phyloP scores from a whole-genome alignment of 164 flowering plant genomes.

The Dillenia turbinata region DNA sequence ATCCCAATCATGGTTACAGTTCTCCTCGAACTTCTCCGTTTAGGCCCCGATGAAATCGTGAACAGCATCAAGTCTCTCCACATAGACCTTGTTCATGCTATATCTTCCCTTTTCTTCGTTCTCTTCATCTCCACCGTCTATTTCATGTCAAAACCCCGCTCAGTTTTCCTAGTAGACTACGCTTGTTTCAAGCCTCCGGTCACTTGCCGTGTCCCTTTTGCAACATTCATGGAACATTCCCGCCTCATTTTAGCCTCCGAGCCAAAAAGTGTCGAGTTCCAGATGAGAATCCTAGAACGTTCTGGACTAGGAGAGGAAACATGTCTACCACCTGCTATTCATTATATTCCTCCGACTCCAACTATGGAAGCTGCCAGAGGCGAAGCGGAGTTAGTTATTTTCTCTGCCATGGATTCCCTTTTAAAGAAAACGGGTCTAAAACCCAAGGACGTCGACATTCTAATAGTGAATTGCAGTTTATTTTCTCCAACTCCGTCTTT shows the following conservation, averaged over 20 bases:
- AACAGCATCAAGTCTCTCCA: constrained; percentile 30
- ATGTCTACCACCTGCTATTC: constrained; percentile 46
- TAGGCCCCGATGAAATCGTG: constrained; percentile 44
- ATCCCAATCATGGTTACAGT: constrained; percentile 37
- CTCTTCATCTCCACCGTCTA: constrained; percentile 35
- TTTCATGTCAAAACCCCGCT: constrained; percentile 48
- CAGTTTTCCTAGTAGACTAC: constrained; percentile 51
- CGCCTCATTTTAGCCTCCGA: constrained; percentile 22
- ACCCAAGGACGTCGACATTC: constrained; percentile 53
- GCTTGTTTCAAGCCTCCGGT: constrained; percentile 52
- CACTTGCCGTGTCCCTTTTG: constrained; percentile 50
- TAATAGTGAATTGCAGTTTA: constrained; percentile 47
- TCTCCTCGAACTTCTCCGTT: constrained; percentile 25
- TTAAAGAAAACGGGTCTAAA: constrained; percentile 41
- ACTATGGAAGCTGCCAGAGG: constrained; percentile 43
- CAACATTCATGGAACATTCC: constrained; percentile 62
- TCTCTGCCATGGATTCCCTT: constrained; percentile 43
- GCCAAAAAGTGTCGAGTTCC: constrained; percentile 47
- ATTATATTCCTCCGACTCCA: constrained; percentile 50
- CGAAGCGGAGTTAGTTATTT: constrained; percentile 49
- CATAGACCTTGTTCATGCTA: constrained; percentile 36
- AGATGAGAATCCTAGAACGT: constrained; percentile 50
- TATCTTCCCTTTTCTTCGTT: constrained; percentile 36
- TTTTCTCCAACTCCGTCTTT: constrained; percentile 58
- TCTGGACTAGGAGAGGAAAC: constrained; percentile 61